phyloP scores from a whole-genome alignment of 345 rosid genomes.

The Rhodomyrtus tomentosa region DNA sequence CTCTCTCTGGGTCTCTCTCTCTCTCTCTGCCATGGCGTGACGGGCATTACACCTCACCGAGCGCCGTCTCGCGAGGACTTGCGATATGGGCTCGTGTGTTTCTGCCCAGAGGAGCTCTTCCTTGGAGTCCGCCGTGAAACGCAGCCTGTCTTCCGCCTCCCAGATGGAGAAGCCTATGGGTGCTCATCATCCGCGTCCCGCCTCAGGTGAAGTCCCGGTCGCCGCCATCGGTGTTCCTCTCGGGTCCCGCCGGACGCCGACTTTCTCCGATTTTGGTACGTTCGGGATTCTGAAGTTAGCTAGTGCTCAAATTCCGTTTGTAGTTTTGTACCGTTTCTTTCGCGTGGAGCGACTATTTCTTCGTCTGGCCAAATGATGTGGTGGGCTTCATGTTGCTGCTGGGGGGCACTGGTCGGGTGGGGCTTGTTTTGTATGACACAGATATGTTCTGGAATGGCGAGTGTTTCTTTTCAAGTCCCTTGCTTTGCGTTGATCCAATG shows the following conservation, averaged over 20 bases:
- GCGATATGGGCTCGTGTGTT: background rate
- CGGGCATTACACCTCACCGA: background rate
- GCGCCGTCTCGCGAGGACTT: background rate
- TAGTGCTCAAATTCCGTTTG: background rate
- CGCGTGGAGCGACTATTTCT: background rate
- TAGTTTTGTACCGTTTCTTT: background rate
- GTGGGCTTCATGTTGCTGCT: background rate
- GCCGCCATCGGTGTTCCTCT: background rate
- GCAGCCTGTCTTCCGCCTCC: background rate
- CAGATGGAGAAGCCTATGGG: background rate
- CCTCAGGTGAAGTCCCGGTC: background rate
- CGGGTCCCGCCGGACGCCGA: background rate
- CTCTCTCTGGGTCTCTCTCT: background rate
- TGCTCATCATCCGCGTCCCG: background rate
- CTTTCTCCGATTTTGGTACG: background rate
- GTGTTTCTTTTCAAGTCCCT: background rate
- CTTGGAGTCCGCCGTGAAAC: background rate
- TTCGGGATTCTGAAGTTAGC: background rate
- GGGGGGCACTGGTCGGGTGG: background rate
- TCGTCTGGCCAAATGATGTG: background rate
- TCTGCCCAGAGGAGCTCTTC: background rate
- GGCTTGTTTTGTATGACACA: background rate
- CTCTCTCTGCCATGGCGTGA: background rate
- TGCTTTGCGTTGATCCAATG: background rate
- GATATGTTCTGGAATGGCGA: background rate